These are phyloP conservation scores for Lasiodiplodia sp. DNA, from an alignment of 2,329 filamentous ascomycete species.

Conservation along the genomic window DNA sequence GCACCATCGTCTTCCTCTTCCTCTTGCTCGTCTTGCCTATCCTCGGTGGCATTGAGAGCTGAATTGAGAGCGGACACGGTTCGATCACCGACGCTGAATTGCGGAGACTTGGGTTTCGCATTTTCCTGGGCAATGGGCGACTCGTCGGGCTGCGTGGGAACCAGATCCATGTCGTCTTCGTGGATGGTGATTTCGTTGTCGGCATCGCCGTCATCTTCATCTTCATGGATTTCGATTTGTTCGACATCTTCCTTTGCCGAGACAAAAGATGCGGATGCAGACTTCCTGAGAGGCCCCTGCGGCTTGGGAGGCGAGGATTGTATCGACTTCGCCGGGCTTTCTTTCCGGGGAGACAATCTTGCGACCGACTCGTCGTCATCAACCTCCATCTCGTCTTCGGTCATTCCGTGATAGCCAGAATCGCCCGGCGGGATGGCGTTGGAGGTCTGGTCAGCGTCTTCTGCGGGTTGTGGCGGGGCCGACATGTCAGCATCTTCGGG, in stretches of 20 bases:
- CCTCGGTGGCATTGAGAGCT: constrained; percentile 34
- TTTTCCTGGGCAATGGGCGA: constrained; percentile 14
- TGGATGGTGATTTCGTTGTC: constrained; percentile 34
- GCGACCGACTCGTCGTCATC: constrained; percentile 34
- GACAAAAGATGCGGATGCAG: constrained; percentile 53
- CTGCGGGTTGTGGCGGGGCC: constrained; percentile 28
- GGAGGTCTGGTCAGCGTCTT: constrained; percentile 29
- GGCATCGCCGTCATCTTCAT: constrained; percentile 33
- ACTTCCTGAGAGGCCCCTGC: constrained; percentile 13
- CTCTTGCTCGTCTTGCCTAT: constrained; percentile 49
- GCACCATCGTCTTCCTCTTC: constrained; percentile 59
- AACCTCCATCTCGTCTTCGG: constrained; percentile 60
- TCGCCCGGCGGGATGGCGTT: constrained; percentile 49
- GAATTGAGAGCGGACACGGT: constrained; percentile 43
- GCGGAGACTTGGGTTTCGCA: constrained; percentile 35
- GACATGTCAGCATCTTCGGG: constrained; percentile 41
- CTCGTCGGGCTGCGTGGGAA: constrained; percentile 18
- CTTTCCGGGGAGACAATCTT: constrained; percentile 31
- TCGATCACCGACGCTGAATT: constrained; percentile 43
- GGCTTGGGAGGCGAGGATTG: constrained; percentile 29
- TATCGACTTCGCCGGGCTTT: constrained; percentile 37
- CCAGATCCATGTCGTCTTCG: constrained; percentile 34
- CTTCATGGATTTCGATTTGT: constrained; percentile 33
- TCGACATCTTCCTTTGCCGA: constrained; percentile 55
- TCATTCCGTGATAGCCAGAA: constrained; percentile 76